These are phyloP conservation scores for Vinca minor DNA, from an alignment of 257 asterid species.

Conservation along the genomic window DNA sequence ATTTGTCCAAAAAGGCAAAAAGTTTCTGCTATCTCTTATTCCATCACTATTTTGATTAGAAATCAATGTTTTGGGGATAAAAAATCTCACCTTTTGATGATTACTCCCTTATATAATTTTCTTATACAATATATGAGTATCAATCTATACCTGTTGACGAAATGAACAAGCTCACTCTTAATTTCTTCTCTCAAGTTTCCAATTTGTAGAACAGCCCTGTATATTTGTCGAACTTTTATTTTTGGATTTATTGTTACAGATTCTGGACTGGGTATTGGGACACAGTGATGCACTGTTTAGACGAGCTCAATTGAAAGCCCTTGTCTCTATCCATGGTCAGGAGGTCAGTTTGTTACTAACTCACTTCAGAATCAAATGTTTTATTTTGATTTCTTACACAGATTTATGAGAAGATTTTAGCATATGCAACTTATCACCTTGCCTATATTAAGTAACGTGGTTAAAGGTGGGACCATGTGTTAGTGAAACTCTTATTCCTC, in stretches of 20 bases:
- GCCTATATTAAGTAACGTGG: too few species aligned
- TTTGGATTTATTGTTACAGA: constrained; percentile 31
- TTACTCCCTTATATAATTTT: background rate
- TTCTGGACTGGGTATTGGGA: constrained; percentile 81
- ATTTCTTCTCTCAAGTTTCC: background rate
- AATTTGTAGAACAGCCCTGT: background rate
- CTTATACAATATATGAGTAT: background rate
- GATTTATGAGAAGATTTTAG: too few species aligned
- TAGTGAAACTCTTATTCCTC: too few species aligned
- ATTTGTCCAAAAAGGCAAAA: background rate
- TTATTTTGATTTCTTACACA: too few species aligned
- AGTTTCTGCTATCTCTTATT: background rate
- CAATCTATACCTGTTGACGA: background rate
- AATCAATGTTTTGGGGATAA: background rate
- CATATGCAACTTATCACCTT: too few species aligned
- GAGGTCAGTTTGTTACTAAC: constrained; percentile 45
- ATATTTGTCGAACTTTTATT: background rate
- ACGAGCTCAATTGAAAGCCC: constrained; percentile 96
- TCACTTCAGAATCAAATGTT: too few species aligned
- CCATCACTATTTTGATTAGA: too few species aligned
- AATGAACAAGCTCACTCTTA: background rate
- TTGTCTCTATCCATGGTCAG: constrained; percentile 86
- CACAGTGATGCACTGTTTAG: constrained; percentile 92
- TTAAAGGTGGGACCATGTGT: too few species aligned
- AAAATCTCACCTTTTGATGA: background rate